Evolutionary conservation across 108 stramenopile species (phyloP), one percentile per base, ranked within the genome.

Genomic region (Cyclotella choctawhatcheeana): DNA sequence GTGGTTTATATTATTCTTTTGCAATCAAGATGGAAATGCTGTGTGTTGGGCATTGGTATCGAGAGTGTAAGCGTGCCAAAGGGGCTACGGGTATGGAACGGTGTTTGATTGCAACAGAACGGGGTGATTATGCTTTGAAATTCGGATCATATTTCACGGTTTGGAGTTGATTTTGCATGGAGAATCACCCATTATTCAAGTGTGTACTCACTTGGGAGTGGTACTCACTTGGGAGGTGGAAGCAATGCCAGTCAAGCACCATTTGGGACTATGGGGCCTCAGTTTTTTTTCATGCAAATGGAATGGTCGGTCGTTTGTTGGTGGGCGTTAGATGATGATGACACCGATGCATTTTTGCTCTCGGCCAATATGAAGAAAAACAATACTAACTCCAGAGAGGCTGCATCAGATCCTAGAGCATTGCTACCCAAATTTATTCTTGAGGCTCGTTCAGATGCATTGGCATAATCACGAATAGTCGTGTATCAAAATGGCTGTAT

Each of bases 221-320:
- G n/a, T n/a, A n/a, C n/a, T n/a, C n/a, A n/a, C n/a, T 66, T 51
- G 44, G 70, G 64, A 16, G 74, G 74, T 0, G 77, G 77, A 18
- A 47, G 55, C 20, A 71, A 67, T 61, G 77, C 70, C 24, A 72
- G 50, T 31, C 65, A 71, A 52, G 35, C 54, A 26, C 77, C 70
- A 0, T 79, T 79, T 61, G 77, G 77, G 16, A 79, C 77, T 2
- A 89, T 93, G 54, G 92, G 90, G 14, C 84, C 92, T 18, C 92
- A 93, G 54, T 93, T 93, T 74, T 93, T 93, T 63, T 89, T 16
- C 92, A 93, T 64, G 92, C 92, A 21, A 93, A 86, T 67, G 87
- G 88, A 59, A 93, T 93, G 92, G 92, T 93, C 48, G 77, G 77
- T 13, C 51, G 77, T 29, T 67, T 58, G 13, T 79, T 70, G n/a